Evolutionary conservation across 805 yeast genomes (phyloP).

Genomic region (Dipodascopsis uninucleata): DNA sequence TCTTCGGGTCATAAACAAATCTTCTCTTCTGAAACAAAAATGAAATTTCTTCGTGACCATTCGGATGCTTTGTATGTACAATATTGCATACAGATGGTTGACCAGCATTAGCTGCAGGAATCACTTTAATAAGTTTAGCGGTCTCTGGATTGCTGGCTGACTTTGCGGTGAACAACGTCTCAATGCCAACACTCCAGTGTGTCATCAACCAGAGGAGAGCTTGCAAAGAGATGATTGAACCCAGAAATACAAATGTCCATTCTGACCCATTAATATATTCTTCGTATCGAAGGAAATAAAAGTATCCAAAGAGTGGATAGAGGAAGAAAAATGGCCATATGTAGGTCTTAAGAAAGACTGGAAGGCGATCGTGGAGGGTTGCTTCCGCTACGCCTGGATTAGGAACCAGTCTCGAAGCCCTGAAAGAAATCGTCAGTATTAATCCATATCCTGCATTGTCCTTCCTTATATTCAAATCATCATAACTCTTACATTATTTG

Average conservation of each 20-base stretch:
- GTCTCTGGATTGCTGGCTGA: conserved; percentile 50
- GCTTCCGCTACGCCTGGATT: conserved; percentile 40
- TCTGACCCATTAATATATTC: conserved; percentile 80
- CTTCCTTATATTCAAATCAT: no score
- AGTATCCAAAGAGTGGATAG: conserved; percentile 68
- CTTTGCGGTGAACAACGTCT: conserved; percentile 64
- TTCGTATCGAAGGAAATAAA: conserved; percentile 70
- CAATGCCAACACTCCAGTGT: conserved; percentile 80
- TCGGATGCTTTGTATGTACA: conserved; percentile 38
- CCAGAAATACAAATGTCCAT: conserved; percentile 90
- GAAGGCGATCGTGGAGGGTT: conserved; percentile 67
- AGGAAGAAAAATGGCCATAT: conserved; percentile 75
- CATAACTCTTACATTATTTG: no score
- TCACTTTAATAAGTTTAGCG: conserved; percentile 70
- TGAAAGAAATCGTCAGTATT: no score
- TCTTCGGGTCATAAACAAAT: conserved; percentile 60
- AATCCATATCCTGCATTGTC: no score
- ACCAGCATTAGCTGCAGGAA: conserved; percentile 84
- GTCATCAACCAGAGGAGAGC: conserved; percentile 81
- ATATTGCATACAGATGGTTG: conserved; percentile 64
- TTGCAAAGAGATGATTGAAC: conserved; percentile 69
- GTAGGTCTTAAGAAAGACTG: conserved; percentile 62
- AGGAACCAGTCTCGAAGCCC: conserved; percentile 40
- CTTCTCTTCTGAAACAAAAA: conserved; percentile 91
- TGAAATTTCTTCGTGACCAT: conserved; percentile 58